A percentile compares a stretch with the other conserved stretches of the same genome.
These are phyloP conservation scores for Vanderwaltozyma polyspora DNA, from an alignment of 805 yeast species.

Conservation along the genomic window DNA sequence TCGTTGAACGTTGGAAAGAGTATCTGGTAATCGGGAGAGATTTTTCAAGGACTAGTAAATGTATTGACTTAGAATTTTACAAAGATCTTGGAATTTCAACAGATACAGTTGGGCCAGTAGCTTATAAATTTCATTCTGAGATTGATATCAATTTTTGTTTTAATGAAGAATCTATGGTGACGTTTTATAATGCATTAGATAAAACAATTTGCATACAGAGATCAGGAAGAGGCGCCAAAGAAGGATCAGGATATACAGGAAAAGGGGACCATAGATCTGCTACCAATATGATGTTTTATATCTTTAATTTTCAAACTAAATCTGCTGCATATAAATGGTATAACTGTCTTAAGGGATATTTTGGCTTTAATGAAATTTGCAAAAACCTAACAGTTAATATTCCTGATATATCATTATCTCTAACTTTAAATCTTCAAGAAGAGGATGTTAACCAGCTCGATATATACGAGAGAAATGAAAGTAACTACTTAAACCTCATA, in stretches of 20 bases:
- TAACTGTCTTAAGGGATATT: slow-evolving; percentile 39
- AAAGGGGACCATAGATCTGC: background rate
- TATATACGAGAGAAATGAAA: slow-evolving; percentile 6
- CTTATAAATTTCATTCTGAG: background rate
- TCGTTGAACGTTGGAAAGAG: slow-evolving; percentile 70
- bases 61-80: slow-evolving; percentile 29
- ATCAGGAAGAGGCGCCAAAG: slow-evolving; percentile 3
- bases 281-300: slow-evolving; percentile 30
- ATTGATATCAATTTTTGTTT: background rate
- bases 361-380: slow-evolving; percentile 36
- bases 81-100: too few species aligned
- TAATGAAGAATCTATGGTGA: too few species aligned
- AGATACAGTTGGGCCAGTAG: too few species aligned
- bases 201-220: slow-evolving; percentile 40
- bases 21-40: slow-evolving; percentile 60
- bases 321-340: slow-evolving; percentile 53
- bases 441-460: slow-evolving; percentile 6
- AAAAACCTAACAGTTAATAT: slow-evolving; percentile 35
- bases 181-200: slow-evolving; percentile 56
- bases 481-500: slow-evolving; percentile 7
- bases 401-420: slow-evolving; percentile 28
- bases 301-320: slow-evolving; percentile 45
- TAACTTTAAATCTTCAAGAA: slow-evolving; percentile 17
- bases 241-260: background rate
- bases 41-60: slow-evolving; percentile 40